phyloP scores from a whole-genome alignment of 345 rosid species.

The Lagerstroemia speciosa region DNA sequence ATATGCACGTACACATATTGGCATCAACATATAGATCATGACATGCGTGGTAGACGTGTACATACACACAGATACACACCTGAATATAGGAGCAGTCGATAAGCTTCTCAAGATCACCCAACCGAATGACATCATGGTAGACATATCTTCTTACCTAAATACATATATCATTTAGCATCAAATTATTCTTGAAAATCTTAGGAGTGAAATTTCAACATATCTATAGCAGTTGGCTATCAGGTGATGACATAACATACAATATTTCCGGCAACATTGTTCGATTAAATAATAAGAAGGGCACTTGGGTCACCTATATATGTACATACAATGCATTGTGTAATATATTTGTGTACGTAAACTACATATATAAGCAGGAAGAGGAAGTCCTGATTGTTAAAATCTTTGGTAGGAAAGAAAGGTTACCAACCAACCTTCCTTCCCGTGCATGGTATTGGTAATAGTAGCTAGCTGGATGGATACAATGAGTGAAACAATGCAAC shows the following conservation, averaged over 20 bases:
- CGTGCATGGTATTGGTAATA: too few relatives aligned
- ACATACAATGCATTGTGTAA: too few relatives aligned
- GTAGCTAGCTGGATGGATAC: too few relatives aligned
- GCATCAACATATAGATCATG: too few relatives aligned
- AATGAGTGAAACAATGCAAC: too few relatives aligned
- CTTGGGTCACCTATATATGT: not conserved
- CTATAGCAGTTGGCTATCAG: not conserved
- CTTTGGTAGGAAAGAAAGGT: too few relatives aligned
- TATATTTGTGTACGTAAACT: too few relatives aligned
- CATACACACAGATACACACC: not conserved
- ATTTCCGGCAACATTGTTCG: not conserved
- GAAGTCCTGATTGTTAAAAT: too few relatives aligned
- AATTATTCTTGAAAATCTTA: not conserved
- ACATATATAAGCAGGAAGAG: too few relatives aligned
- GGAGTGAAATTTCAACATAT: not conserved
- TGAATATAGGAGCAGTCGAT: slow-evolving; percentile 59
- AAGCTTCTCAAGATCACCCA: slow-evolving; percentile 88
- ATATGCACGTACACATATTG: too few relatives aligned
- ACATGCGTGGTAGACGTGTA: not conserved
- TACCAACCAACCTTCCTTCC: too few relatives aligned
- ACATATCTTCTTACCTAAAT: slow-evolving; percentile 82
- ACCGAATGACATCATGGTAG: slow-evolving; percentile 72
- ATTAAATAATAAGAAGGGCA: too few relatives aligned
- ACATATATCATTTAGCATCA: not conserved
- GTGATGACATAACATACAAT: not conserved